A percentile compares a stretch with the other conserved stretches of the same genome.
Conservation (phyloP, 495 filamentous ascomycete species). For the Talaromyces borbonicus region DNA sequence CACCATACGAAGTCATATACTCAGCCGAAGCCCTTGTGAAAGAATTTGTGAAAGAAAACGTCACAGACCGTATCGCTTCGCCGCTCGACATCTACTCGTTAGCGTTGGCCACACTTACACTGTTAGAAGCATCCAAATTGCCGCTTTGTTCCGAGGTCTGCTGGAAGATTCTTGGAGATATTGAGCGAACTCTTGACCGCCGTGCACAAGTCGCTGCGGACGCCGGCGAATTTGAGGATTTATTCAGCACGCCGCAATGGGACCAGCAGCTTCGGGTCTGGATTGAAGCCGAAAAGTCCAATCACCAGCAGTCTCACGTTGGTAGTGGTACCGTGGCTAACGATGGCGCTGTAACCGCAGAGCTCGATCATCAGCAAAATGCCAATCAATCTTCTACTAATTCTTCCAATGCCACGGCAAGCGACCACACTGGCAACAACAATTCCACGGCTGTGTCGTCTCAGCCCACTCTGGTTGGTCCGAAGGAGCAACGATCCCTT, state of each 20-base stretch:
- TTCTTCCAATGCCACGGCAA: background rate
- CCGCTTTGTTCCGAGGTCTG: slow-evolving; percentile 32
- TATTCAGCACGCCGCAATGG: slow-evolving; percentile 34
- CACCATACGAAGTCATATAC: slow-evolving; percentile 51
- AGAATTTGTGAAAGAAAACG: slow-evolving; percentile 42
- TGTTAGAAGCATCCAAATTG: slow-evolving; percentile 53
- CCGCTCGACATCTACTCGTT: slow-evolving; percentile 68
- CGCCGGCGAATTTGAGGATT: slow-evolving; percentile 24
- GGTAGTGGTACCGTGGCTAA: too few species aligned
- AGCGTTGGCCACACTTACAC: slow-evolving; percentile 54
- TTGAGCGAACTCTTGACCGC: slow-evolving; percentile 36
- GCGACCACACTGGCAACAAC: background rate
- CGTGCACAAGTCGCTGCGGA: slow-evolving; percentile 21
- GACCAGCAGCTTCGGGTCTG: slow-evolving; percentile 39
- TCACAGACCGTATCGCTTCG: slow-evolving; percentile 27
- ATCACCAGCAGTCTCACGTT: background rate
- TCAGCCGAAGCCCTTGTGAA: slow-evolving; percentile 50
- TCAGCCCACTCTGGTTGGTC: slow-evolving; percentile 32
- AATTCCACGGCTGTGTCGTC: slow-evolving; percentile 3
- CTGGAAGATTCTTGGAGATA: slow-evolving; percentile 33
- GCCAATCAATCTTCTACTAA: background rate
- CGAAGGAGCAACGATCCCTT: slow-evolving; percentile 41
- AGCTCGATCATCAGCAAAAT: background rate
- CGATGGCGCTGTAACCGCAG: too few species aligned
- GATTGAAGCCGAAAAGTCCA: slow-evolving; percentile 17